These are phyloP conservation scores for Dictyostelium brefeldianum DNA, from an alignment of 78 protist genomes.

Conservation along the genomic window DNA sequence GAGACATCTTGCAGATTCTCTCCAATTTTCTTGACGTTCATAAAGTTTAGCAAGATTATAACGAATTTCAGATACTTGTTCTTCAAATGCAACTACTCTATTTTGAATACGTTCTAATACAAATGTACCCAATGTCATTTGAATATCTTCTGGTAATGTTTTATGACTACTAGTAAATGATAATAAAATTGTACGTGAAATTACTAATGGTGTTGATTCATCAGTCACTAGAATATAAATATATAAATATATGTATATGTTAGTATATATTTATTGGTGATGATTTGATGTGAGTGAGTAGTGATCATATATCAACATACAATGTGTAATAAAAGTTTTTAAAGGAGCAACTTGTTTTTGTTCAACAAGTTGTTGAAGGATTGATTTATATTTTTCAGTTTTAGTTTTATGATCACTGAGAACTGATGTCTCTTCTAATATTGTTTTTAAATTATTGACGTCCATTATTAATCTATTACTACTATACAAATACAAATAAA, in stretches of 20 bases:
- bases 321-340: conserved; percentile 63
- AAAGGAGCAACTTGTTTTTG: conserved; percentile 5
- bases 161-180: conserved; percentile 23
- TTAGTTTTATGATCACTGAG: conserved; percentile 75
- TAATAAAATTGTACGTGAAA: conserved; percentile 82
- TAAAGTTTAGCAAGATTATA: conserved; percentile 75
- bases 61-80: conserved; percentile 84
- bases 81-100: conserved; percentile 90
- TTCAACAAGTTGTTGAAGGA: conserved; percentile 36
- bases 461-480: neutral
- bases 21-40: conserved; percentile 89
- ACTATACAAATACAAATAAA: neutral
- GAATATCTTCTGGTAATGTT: conserved; percentile 10
- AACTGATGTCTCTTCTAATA: conserved; percentile 48
- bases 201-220: conserved; percentile 84
- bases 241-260: neutral
- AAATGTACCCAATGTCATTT: conserved; percentile 38
- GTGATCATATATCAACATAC: conserved; percentile 9
- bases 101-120: conserved; percentile 75
- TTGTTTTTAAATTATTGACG: conserved; percentile 2
- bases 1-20: conserved; percentile 85
- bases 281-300: no score
- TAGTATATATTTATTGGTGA: neutral
- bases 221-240: conserved; percentile 63
- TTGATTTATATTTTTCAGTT: conserved; percentile 79